These are phyloP conservation scores for Wallacemonas sp. DNA, from an alignment of 208 protist species.

Conservation along the genomic window DNA sequence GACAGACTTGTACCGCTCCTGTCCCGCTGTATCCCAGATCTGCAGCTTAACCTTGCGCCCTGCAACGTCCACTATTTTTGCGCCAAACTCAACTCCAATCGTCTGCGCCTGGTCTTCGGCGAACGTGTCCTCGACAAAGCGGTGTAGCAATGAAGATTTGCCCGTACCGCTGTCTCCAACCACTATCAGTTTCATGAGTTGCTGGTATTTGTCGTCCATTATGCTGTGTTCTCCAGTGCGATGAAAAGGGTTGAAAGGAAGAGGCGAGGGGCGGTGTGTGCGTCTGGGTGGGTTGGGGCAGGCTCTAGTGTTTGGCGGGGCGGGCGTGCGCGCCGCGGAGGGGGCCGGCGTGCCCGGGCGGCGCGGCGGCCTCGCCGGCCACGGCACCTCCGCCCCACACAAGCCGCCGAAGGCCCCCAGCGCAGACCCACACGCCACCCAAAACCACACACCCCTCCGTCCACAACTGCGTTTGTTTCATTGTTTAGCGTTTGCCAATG, in stretches of 20 bases:
- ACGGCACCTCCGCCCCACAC: too few relatives aligned
- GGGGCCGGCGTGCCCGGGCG: too few relatives aligned
- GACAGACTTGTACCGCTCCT: constrained; percentile 98
- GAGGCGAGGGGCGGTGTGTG: neutral
- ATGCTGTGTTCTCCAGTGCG: neutral
- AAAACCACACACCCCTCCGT: too few relatives aligned
- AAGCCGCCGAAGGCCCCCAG: too few relatives aligned
- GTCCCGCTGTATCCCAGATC: constrained; percentile 97
- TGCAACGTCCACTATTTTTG: constrained; percentile 91
- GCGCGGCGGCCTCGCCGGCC: too few relatives aligned
- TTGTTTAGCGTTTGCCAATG: too few relatives aligned
- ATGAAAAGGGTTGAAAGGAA: too few relatives aligned
- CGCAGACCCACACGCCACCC: too few relatives aligned
- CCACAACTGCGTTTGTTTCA: too few relatives aligned
- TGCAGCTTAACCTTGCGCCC: constrained; percentile 95
- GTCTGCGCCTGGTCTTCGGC: constrained; percentile 94
- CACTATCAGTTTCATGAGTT: constrained; percentile 86
- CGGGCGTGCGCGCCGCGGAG: too few relatives aligned
- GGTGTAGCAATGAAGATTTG: constrained; percentile 96
- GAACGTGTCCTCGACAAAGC: constrained; percentile 97
- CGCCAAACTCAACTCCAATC: constrained; percentile 98
- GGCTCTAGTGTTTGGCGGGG: too few relatives aligned
- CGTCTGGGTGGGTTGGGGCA: neutral
- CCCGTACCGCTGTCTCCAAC: constrained; percentile 89
- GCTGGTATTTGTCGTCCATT: constrained; percentile 75